Evolutionary conservation across 176 grass and related monocot genomes (phyloP).

Genomic region (Zoysia pacifica): DNA sequence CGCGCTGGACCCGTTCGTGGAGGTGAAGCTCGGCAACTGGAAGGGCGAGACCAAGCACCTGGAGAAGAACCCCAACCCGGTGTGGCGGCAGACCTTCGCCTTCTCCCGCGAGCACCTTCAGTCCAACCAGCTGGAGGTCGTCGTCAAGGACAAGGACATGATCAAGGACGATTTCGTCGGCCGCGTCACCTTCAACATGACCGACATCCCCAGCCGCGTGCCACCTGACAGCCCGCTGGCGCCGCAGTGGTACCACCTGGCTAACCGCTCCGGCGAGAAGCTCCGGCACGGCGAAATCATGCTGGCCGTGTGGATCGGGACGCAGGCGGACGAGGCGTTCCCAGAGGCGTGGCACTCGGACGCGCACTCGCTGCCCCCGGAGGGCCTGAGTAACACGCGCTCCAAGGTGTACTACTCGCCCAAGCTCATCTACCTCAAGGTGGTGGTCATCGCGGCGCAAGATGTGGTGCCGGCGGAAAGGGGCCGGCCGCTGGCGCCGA

Average conservation of each 20-base stretch:
- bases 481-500: constrained; percentile 35
- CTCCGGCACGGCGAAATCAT: constrained; percentile 73
- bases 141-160: constrained; percentile 75
- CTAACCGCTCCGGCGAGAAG: constrained; percentile 49
- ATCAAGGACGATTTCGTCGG: constrained; percentile 74
- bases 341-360: constrained; percentile 84
- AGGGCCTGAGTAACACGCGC: constrained; percentile 43
- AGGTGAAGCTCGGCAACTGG: constrained; percentile 83
- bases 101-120: constrained; percentile 66
- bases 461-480: constrained; percentile 57
- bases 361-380: constrained; percentile 46
- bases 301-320: constrained; percentile 71
- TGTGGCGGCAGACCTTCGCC: constrained; percentile 78
- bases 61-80: constrained; percentile 76
- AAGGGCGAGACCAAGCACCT: constrained; percentile 58
- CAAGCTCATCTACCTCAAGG: constrained; percentile 66
- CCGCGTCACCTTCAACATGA: constrained; percentile 53
- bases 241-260: constrained; percentile 76
- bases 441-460: constrained; percentile 56
- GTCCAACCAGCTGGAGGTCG: constrained; percentile 57
- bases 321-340: constrained; percentile 86
- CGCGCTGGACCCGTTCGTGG: constrained; percentile 78
- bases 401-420: constrained; percentile 82
- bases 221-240: constrained; percentile 83
- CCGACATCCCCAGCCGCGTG: constrained; percentile 53